Evolutionary conservation across 805 yeast genomes (phyloP).

Genomic region (Blastobotrys americana): DNA sequence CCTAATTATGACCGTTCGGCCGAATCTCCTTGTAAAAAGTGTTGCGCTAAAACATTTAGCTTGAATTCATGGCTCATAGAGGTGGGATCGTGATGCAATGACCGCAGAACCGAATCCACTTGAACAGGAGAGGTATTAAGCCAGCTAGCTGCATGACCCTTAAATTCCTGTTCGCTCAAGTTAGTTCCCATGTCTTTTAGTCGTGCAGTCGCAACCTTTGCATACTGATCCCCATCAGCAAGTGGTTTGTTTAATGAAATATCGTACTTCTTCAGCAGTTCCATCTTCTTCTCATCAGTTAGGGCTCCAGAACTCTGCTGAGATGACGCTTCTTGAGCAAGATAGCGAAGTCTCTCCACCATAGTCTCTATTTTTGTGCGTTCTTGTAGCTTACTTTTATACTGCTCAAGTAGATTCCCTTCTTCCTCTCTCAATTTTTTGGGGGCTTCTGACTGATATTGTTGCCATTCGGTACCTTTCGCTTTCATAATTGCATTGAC

Average conservation of each 20-base stretch:
- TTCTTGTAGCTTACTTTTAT: conserved; percentile 42
- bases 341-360: background rate
- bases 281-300: background rate
- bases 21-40: background rate
- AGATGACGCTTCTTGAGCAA: background rate
- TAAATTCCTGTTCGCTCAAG: background rate
- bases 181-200: background rate
- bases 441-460: conserved; percentile 68
- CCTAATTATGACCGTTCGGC: no score
- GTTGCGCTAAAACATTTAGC: background rate
- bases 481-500: conserved; percentile 85
- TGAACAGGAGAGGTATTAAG: background rate
- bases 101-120: background rate
- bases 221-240: background rate
- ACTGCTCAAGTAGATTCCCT: conserved; percentile 44
- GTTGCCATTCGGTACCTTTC: conserved; percentile 86
- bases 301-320: background rate
- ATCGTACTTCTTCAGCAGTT: background rate
- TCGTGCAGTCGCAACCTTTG: background rate
- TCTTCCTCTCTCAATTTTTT: conserved; percentile 63
- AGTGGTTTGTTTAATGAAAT: background rate
- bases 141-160: background rate
- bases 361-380: background rate
- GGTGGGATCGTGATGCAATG: background rate
- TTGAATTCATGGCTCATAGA: background rate